Evolutionary conservation across 768 basidiomycete species (phyloP), one percentile per base, ranked within the genome.

Genomic region (Omphalotus guepiniiformis): DNA sequence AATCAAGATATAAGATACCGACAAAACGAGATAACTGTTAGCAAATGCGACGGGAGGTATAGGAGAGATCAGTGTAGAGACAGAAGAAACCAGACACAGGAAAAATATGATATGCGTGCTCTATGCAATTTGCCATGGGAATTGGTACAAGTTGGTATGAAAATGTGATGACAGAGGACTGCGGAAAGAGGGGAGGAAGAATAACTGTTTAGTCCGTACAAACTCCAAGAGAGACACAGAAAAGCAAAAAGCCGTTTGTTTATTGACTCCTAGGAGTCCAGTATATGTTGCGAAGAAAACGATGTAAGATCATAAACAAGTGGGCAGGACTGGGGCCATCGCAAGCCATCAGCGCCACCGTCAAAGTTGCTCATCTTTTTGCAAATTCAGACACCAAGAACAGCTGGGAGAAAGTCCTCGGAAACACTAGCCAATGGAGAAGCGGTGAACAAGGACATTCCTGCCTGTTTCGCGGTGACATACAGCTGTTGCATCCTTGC

Each of bases 371-470:
- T 56, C 40, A 18, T 34, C 41, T 48, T 21, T 54, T 47, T 12
- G n/a, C 32, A 15, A 30, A 47, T 46, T 50, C 30, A 28, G 57
- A 55, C 65, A 15, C 63, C 69, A 30, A 85, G 71, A 39, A 90
- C 78, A 51, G 81, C 78, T 18, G 76, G 75, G 61, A 93, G 65
- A 65, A 89, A 92, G 7, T 74, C 76, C 13, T 64, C 66, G 12
- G 76, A 67, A 19, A 83, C 83, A 40, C 81, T 71, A 16, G 78
- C 79, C 49, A 90, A 57, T 57, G 59, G 86, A 34, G 82, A 85
- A 18, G 80, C 82, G 18, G 61, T 70, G 58, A 83, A 85, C 49
- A 74, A 58, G 28, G 64, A 65, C 13, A 54, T 60, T 18, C 66
- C 75, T 53, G 59, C 67, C 34, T 50, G 60, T 49, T 58, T 53